Conservation (phyloP, 179 eudicot species). For the Corrigiola litoralis region DNA sequence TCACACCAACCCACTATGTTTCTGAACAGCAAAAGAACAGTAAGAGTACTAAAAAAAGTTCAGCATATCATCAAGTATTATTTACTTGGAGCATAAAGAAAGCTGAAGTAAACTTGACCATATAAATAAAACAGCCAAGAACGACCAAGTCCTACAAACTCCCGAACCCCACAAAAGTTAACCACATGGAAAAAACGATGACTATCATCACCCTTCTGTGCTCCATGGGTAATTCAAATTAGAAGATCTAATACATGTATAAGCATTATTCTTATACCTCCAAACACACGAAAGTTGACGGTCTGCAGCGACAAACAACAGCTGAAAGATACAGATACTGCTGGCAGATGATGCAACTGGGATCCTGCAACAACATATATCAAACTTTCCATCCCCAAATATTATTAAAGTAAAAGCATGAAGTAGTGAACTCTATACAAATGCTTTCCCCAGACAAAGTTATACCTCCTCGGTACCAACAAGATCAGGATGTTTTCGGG, state of each 20-base stretch:
- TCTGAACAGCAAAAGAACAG: no score
- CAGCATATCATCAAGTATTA: no score
- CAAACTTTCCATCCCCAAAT: slow-evolving; percentile 6
- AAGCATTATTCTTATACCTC: slow-evolving; percentile 52
- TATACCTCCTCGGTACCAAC: slow-evolving; percentile 95
- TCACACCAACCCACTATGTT: no score
- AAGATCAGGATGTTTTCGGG: slow-evolving; percentile 64
- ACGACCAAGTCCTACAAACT: no score
- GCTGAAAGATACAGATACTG: slow-evolving; percentile 93
- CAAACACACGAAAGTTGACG: slow-evolving; percentile 73
- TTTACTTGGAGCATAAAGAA: no score
- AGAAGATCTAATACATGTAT: not conserved
- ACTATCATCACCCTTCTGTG: not conserved
- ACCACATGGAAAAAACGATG: not conserved
- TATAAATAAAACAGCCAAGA: no score
- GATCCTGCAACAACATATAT: slow-evolving; percentile 60
- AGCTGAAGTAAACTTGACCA: no score
- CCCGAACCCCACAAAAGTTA: not conserved
- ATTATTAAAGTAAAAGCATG: not conserved
- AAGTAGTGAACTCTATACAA: not conserved
- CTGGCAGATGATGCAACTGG: slow-evolving; percentile 88
- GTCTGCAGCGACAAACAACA: slow-evolving; percentile 85
- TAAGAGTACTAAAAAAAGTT: no score
- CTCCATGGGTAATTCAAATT: slow-evolving; percentile 1
- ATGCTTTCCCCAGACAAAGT: not conserved